Evolutionary conservation across 1,139 yeast species (phyloP).

Genomic region (Hyphopichia pseudoburtonii): DNA sequence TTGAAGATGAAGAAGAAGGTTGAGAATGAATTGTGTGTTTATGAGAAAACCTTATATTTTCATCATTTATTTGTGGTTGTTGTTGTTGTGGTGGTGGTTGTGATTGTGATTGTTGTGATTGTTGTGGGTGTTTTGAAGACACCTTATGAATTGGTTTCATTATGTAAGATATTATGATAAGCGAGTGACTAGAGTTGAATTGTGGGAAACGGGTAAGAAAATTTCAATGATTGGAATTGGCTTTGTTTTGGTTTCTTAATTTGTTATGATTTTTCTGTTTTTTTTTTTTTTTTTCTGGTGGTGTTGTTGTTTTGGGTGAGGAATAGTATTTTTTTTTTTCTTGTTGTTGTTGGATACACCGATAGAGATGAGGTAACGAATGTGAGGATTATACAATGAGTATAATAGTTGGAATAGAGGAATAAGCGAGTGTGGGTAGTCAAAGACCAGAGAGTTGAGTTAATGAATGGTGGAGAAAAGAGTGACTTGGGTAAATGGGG

Average conservation of each 20-base stretch:
- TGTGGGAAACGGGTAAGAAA: background rate
- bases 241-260: no score
- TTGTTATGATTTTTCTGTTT: no score
- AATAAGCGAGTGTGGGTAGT: constrained; percentile 2
- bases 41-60: constrained; percentile 1
- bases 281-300: no score
- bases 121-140: background rate
- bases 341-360: no score
- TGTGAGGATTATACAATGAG: no score
- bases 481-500: no score
- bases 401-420: background rate
- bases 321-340: no score
- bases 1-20: constrained; percentile 1
- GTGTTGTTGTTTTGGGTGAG: no score
- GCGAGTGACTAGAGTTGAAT: constrained; percentile 2
- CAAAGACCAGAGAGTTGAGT: background rate
- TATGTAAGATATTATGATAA: background rate
- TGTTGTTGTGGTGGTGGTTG: background rate
- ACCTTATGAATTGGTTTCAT: constrained; percentile 2
- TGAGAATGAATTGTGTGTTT: background rate
- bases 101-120: background rate
- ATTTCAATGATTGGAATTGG: no score
- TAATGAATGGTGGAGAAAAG: background rate
- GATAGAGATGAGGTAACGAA: no score
- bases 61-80: constrained; percentile 2